Conservation (phyloP, 2,329 filamentous ascomycete genomes). For the Remersonia thermophila region DNA sequence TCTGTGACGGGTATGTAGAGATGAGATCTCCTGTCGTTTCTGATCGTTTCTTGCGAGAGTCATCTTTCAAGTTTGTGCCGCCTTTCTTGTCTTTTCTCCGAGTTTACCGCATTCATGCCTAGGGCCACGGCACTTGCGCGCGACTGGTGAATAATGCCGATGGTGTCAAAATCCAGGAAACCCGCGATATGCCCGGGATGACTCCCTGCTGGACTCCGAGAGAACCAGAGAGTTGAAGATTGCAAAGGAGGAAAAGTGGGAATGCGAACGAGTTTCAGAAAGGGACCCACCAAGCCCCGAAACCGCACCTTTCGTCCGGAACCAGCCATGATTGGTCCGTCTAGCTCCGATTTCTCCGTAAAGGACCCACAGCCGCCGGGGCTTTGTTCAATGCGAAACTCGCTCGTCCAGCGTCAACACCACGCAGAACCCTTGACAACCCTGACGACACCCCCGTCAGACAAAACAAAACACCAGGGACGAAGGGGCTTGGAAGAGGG, state of each 20-base stretch:
- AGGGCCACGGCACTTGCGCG: too few relatives aligned
- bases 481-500: too few relatives aligned
- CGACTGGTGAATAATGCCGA: too few relatives aligned
- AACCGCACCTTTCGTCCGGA: slow-evolving; percentile 6
- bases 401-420: background rate
- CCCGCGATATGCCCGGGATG: background rate
- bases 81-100: too few relatives aligned
- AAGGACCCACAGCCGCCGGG: background rate
- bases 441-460: too few relatives aligned
- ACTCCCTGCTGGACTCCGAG: background rate
- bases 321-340: slow-evolving; percentile 10
- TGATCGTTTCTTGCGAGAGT: too few relatives aligned
- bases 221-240: slow-evolving; percentile 4
- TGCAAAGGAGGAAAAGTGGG: slow-evolving; percentile 4
- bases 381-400: slow-evolving; percentile 8
- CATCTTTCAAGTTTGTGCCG: too few relatives aligned
- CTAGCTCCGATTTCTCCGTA: background rate
- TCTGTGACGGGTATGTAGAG: too few relatives aligned
- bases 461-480: too few relatives aligned
- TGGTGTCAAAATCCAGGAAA: background rate
- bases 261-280: slow-evolving; percentile 10
- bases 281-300: slow-evolving; percentile 3
- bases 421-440: too few relatives aligned
- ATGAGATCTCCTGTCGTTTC: too few relatives aligned
- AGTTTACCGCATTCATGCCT: too few relatives aligned